These are phyloP conservation scores for Strobilomyces confusus DNA, from an alignment of 768 basidiomycete genomes.

Conservation along the genomic window DNA sequence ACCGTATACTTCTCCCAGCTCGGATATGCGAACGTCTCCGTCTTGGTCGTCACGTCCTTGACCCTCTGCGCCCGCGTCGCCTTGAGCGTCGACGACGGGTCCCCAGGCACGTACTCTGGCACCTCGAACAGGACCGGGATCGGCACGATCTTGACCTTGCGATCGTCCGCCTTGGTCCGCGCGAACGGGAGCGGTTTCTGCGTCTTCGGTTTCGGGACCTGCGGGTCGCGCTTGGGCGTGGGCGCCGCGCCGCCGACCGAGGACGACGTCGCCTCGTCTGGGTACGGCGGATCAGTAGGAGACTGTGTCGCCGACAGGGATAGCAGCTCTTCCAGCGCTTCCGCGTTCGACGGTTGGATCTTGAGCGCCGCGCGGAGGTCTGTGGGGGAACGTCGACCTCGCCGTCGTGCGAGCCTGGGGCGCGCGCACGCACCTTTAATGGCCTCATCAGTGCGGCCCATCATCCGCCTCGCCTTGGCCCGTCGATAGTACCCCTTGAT, in stretches of 20 bases:
- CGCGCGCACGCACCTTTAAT: constrained; percentile 49
- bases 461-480: constrained; percentile 62
- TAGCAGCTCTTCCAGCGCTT: constrained; percentile 56
- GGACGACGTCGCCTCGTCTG: constrained; percentile 29
- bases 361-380: constrained; percentile 59
- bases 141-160: constrained; percentile 49
- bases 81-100: constrained; percentile 25
- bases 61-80: constrained; percentile 23
- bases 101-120: constrained; percentile 18
- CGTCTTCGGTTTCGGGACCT: constrained; percentile 38
- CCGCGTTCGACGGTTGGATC: constrained; percentile 60
- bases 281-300: constrained; percentile 5
- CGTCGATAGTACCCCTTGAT: constrained; percentile 70
- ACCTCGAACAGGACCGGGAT: constrained; percentile 43
- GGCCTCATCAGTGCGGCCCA: constrained; percentile 52
- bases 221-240: constrained; percentile 28
- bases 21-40: constrained; percentile 51
- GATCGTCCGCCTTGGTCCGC: constrained; percentile 46
- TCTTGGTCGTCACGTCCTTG: constrained; percentile 32
- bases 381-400: constrained; percentile 22
- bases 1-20: constrained; percentile 66
- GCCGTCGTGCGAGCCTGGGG: too few relatives aligned
- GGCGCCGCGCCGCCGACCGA: constrained; percentile 19
- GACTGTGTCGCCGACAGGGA: constrained; percentile 32
- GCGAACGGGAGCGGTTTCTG: constrained; percentile 51